A percentile compares a stretch with the other conserved stretches of the same genome.
These are phyloP conservation scores for Bretschneidera sinensis DNA, from an alignment of 345 rosid genomes.

Conservation along the genomic window DNA sequence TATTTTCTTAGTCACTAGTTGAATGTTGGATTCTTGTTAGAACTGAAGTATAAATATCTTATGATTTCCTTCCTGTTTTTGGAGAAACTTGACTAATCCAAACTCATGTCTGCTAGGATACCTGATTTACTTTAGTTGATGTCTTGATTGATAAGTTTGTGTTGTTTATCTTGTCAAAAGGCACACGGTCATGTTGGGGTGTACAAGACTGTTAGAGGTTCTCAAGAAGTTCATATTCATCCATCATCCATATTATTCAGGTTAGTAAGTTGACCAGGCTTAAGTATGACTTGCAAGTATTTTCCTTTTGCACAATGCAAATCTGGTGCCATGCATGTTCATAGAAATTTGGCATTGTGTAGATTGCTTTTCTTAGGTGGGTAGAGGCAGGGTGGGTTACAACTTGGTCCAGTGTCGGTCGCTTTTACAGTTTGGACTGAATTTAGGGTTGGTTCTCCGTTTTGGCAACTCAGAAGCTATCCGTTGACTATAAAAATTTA, in stretches of 20 bases:
- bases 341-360: not conserved
- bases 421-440: no score
- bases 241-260: constrained; percentile 90
- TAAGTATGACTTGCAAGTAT: not conserved
- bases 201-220: constrained; percentile 82
- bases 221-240: constrained; percentile 86
- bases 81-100: constrained; percentile 1
- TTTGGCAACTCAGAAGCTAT: no score
- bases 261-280: constrained; percentile 29
- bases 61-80: not conserved
- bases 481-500: no score
- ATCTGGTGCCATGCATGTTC: not conserved
- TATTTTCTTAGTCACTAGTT: constrained; percentile 10
- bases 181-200: constrained; percentile 75
- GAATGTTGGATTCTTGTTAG: not conserved
- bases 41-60: not conserved
- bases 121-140: not conserved
- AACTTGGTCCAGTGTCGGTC: no score
- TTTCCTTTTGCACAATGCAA: constrained; percentile 2
- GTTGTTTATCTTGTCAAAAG: constrained; percentile 28
- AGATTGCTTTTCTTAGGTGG: no score
- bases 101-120: not conserved
- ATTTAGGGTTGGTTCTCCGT: no score
- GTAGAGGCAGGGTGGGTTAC: no score
- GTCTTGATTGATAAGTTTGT: constrained; percentile 7